Evolutionary conservation across 2,329 filamentous ascomycete genomes (phyloP).

Genomic region (Arthrobotrys conoides): DNA sequence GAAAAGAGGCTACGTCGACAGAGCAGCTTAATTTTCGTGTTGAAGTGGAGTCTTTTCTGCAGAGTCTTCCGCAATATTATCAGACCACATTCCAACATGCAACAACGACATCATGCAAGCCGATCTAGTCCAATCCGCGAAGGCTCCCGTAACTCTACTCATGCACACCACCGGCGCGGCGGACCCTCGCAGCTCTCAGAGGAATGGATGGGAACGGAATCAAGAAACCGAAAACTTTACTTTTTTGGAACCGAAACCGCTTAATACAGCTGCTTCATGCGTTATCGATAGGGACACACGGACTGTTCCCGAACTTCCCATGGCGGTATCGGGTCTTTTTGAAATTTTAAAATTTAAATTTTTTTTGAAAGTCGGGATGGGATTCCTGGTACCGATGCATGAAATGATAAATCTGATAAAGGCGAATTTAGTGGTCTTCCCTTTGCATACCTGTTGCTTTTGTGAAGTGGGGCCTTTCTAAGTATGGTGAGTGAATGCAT

Average conservation of each 20-base stretch:
- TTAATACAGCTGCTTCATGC: constrained; percentile 32
- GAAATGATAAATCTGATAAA: constrained; percentile 15
- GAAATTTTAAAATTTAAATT: too few species aligned
- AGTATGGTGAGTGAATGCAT: constrained; percentile 9
- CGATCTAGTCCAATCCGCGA: constrained; percentile 10
- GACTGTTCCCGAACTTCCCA: constrained; percentile 24
- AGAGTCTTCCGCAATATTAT: constrained; percentile 11
- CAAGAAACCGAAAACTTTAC: constrained; percentile 22
- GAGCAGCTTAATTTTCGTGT: constrained; percentile 21
- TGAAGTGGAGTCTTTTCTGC: constrained; percentile 12
- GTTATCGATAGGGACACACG: constrained; percentile 49
- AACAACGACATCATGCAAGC: constrained; percentile 27
- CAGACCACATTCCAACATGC: constrained; percentile 33
- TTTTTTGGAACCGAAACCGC: constrained; percentile 33
- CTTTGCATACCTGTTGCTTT: neutral
- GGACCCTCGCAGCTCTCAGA: constrained; percentile 9
- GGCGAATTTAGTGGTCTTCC: neutral
- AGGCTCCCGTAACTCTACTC: constrained; percentile 15
- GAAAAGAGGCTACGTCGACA: constrained; percentile 1
- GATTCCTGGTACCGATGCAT: constrained; percentile 28
- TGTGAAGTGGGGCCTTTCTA: neutral
- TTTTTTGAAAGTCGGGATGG: neutral
- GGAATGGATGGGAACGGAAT: constrained; percentile 20
- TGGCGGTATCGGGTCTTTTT: constrained; percentile 19
- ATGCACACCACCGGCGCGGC: constrained; percentile 17